These are phyloP conservation scores for Cryptococcus sp. DNA, from an alignment of 1,284 basidiomycete genomes.

Conservation along the genomic window DNA sequence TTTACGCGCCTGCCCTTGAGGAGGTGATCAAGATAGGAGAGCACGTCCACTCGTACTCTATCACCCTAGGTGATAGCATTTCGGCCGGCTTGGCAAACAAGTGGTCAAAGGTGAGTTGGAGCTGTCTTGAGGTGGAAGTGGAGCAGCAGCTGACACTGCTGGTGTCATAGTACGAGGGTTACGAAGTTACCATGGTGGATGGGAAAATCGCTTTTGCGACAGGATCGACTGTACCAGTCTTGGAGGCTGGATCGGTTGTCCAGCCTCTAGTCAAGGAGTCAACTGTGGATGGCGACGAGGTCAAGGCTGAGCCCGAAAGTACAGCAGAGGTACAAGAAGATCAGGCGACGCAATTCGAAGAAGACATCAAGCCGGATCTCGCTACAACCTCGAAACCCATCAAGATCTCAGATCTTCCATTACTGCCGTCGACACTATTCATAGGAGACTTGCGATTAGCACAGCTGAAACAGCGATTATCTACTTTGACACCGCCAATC, in stretches of 20 bases:
- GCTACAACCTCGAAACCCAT: conserved; percentile 47
- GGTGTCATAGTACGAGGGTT: conserved; percentile 81
- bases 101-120: conserved; percentile 73
- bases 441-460: conserved; percentile 93
- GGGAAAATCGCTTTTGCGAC: conserved; percentile 79
- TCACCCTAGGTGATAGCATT: conserved; percentile 88
- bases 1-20: conserved; percentile 72
- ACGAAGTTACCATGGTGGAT: conserved; percentile 87
- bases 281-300: conserved; percentile 11
- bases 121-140: neutral
- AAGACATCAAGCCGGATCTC: conserved; percentile 50
- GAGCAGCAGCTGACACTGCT: too few species aligned
- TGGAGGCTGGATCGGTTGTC: conserved; percentile 60
- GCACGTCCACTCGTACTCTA: conserved; percentile 90
- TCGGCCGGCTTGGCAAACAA: conserved; percentile 65
- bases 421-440: conserved; percentile 76
- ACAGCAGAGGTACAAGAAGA: neutral
- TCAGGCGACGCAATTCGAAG: conserved; percentile 10
- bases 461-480: conserved; percentile 73
- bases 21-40: conserved; percentile 88
- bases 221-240: conserved; percentile 65
- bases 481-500: conserved; percentile 63
- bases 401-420: conserved; percentile 63
- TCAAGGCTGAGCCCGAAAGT: conserved; percentile 14
- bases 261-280: conserved; percentile 55